These are phyloP conservation scores for Aspergillus pseudotamarii DNA, from an alignment of 2,329 filamentous ascomycete species.

Conservation along the genomic window DNA sequence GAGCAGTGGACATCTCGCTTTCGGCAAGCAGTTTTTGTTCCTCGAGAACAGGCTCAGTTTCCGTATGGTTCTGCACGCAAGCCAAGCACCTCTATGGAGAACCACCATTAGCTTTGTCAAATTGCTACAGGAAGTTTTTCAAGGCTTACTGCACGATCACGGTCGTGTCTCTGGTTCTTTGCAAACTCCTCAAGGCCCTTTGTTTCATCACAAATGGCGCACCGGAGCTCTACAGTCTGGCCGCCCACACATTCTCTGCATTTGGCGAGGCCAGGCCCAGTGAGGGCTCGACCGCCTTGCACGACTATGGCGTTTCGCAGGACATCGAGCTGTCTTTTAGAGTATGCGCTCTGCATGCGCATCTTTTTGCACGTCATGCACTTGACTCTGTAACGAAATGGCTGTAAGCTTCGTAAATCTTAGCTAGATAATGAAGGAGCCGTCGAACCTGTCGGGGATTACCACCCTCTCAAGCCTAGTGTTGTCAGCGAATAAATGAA, in stretches of 20 bases:
- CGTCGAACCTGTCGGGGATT: constrained; percentile 35
- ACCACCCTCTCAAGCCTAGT: constrained; percentile 29
- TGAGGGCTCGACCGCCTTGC: constrained; percentile 18
- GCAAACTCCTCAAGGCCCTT: constrained; percentile 55
- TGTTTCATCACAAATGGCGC: constrained; percentile 49
- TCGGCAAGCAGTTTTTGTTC: constrained; percentile 30
- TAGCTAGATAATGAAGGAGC: not conserved
- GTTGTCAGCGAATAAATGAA: not conserved
- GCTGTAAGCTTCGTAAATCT: not conserved
- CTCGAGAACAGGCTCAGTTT: constrained; percentile 37
- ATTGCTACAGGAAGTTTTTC: not conserved
- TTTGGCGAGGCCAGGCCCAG: constrained; percentile 28
- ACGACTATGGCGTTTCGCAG: constrained; percentile 30
- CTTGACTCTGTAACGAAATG: constrained; percentile 42
- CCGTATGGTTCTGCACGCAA: constrained; percentile 39
- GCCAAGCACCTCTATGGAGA: constrained; percentile 44
- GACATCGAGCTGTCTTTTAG: constrained; percentile 50
- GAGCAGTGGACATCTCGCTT: constrained; percentile 13
- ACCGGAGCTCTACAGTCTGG: constrained; percentile 51
- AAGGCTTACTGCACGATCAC: constrained; percentile 49
- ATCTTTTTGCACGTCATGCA: constrained; percentile 52
- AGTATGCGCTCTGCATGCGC: constrained; percentile 43
- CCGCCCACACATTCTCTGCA: constrained; percentile 51
- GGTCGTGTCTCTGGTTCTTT: constrained; percentile 51
- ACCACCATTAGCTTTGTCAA: constrained; percentile 1